Base-by-base conservation (phyloP, 2,329 filamentous ascomycete genomes). In the Nigrograna mackinnonii region DNA sequence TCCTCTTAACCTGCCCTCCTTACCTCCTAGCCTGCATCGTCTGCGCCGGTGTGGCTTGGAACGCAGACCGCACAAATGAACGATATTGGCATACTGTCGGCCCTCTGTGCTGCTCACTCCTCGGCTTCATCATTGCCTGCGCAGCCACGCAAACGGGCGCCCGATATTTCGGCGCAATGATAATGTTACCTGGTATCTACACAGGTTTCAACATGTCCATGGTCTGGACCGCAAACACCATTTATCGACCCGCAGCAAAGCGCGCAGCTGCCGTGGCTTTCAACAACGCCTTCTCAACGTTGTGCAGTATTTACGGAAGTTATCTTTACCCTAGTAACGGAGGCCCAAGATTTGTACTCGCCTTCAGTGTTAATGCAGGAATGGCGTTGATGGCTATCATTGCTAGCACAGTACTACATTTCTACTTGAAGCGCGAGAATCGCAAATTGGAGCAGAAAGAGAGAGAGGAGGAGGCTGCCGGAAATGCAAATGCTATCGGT, bases 371-470 rank as follows among this genome's bases (percentile, higher is more conserved):
- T 12, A 55, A 50, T 18, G 55, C 54, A 22, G 55, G 49, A 6
- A 26, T 60, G 19, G 47, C 55, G 39, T 17, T 47, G 3, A 5
- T 60, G 9, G 52, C 51, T 20, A 21, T 55, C 35, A 38, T 16
- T 31, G 51, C 48, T 33, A 54, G 49, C 19, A 22, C 55, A 16
- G 35, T 17, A 3, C 41, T 60, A 50, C 45, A 41, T 36, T 44
- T 52, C 13, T 54, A 54, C 20, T 41, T 58, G 3, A 33, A 68
- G 35, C 52, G 60, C 21, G 67, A 80, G 61, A 83, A 83, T 55
- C 70, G 69, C 54, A 66, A 71, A 41, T 64, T 80, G 43, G 79
- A 67, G 24, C 24, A 28, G 24, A 28, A 28, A 14, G 24, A 28
- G 3, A 11, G 24, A 28, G 24, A 28, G 14, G 24, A 28, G 24